A percentile compares a stretch with the other conserved stretches of the same genome.
These are phyloP conservation scores for Eucalyptus grandis DNA, from an alignment of 345 rosid species.

Conservation along the genomic window DNA sequence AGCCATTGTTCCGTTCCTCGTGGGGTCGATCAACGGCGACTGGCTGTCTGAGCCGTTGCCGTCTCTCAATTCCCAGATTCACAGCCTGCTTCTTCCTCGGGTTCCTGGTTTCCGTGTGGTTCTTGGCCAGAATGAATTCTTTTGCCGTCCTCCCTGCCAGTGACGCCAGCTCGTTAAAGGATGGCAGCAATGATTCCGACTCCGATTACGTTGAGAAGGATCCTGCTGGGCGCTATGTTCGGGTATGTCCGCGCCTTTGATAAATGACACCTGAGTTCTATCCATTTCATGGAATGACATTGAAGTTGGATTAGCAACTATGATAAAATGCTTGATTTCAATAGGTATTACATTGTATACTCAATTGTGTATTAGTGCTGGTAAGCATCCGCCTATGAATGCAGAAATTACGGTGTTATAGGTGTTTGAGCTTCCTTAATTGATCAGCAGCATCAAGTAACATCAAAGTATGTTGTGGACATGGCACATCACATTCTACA, in stretches of 20 bases:
- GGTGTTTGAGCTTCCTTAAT: background rate
- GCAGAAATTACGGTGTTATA: background rate
- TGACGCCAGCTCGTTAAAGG: background rate
- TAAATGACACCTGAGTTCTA: background rate
- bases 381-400: background rate
- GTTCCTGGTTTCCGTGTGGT: conserved; percentile 13
- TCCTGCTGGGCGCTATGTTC: conserved; percentile 67
- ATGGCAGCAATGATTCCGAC: background rate
- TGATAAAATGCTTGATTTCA: background rate
- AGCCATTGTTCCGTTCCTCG: background rate
- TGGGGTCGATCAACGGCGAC: background rate
- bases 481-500: background rate
- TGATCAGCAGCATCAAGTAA: background rate
- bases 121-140: conserved; percentile 13
- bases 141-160: background rate
- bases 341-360: background rate
- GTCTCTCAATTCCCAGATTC: background rate
- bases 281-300: background rate
- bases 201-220: conserved; percentile 37
- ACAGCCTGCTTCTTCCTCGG: background rate
- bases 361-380: background rate
- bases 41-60: background rate
- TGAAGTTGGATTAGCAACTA: background rate
- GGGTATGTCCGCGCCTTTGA: conserved; percentile 28
- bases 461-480: background rate